Conservation (phyloP, 2,329 filamentous ascomycete genomes). For the Botrytis squamosa region DNA sequence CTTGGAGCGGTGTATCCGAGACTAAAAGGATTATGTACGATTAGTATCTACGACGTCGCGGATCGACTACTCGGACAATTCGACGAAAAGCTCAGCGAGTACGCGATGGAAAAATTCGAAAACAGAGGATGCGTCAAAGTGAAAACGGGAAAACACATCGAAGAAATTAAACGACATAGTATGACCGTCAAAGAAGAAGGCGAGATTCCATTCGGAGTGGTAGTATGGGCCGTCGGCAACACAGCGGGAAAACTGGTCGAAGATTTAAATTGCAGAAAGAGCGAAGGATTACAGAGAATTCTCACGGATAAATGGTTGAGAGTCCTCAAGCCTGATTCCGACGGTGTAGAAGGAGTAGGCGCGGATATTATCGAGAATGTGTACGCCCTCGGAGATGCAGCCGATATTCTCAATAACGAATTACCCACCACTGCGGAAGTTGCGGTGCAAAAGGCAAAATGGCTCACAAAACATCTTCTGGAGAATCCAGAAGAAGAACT, state of each 20-base stretch:
- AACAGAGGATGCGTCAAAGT: slow-evolving; percentile 41
- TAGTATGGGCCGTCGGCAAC: slow-evolving; percentile 31
- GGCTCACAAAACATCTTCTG: slow-evolving; percentile 19
- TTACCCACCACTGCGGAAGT: slow-evolving; percentile 30
- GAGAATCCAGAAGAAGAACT: neutral
- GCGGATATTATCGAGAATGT: slow-evolving; percentile 22
- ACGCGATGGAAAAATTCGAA: slow-evolving; percentile 42
- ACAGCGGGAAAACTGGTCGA: slow-evolving; percentile 31
- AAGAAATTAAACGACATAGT: slow-evolving; percentile 25
- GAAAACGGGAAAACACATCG: slow-evolving; percentile 37
- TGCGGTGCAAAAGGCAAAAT: slow-evolving; percentile 27
- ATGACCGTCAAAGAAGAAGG: slow-evolving; percentile 27
- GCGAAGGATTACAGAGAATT: slow-evolving; percentile 26
- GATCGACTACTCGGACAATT: slow-evolving; percentile 44
- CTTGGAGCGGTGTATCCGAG: slow-evolving; percentile 44
- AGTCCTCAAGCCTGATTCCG: slow-evolving; percentile 24
- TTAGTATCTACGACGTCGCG: slow-evolving; percentile 48
- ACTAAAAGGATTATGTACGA: slow-evolving; percentile 42
- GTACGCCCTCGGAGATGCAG: slow-evolving; percentile 38
- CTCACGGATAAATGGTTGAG: slow-evolving; percentile 28
- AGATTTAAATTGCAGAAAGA: slow-evolving; percentile 31
- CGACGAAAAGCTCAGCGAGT: slow-evolving; percentile 44
- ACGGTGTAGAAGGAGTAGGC: slow-evolving; percentile 29
- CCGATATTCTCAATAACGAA: slow-evolving; percentile 28
- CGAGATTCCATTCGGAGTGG: slow-evolving; percentile 21